Percentiles rank a stretch among this genome's conserved stretches.
These are phyloP conservation scores for Phoenix dactylifera DNA, from an alignment of 176 grass and related monocot genomes.

Conservation along the genomic window DNA sequence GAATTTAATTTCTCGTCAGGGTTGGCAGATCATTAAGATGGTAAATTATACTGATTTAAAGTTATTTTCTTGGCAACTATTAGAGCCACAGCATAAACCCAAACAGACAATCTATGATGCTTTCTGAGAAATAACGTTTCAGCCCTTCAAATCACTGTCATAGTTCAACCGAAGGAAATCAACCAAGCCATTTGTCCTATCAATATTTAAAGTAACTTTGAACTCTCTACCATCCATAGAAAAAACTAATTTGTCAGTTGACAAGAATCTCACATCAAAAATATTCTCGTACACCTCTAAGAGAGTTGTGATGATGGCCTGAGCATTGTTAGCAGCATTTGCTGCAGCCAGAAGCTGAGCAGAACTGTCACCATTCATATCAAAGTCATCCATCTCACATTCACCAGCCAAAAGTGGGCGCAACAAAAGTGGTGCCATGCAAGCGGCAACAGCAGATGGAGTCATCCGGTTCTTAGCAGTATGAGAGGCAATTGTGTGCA, in stretches of 20 bases:
- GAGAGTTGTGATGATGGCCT: slow-evolving; percentile 77
- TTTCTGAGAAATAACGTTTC: too few relatives aligned
- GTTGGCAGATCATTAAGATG: too few relatives aligned
- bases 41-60: too few relatives aligned
- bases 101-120: too few relatives aligned
- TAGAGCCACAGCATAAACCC: too few relatives aligned
- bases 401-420: slow-evolving; percentile 96
- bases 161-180: too few relatives aligned
- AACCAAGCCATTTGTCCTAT: too few relatives aligned
- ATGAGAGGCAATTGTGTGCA: slow-evolving; percentile 74
- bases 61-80: too few relatives aligned
- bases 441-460: slow-evolving; percentile 88
- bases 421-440: slow-evolving; percentile 95
- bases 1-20: too few relatives aligned
- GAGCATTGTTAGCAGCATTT: slow-evolving; percentile 96
- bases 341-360: slow-evolving; percentile 97
- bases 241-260: not conserved
- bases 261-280: slow-evolving; percentile 62
- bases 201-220: too few relatives aligned
- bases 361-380: slow-evolving; percentile 62
- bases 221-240: too few relatives aligned
- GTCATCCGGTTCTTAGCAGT: slow-evolving; percentile 89
- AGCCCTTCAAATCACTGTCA: too few relatives aligned
- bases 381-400: slow-evolving; percentile 95
- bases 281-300: slow-evolving; percentile 85